These are phyloP conservation scores for Rubia peregrina DNA, from an alignment of 305 asterid species.

Conservation along the genomic window DNA sequence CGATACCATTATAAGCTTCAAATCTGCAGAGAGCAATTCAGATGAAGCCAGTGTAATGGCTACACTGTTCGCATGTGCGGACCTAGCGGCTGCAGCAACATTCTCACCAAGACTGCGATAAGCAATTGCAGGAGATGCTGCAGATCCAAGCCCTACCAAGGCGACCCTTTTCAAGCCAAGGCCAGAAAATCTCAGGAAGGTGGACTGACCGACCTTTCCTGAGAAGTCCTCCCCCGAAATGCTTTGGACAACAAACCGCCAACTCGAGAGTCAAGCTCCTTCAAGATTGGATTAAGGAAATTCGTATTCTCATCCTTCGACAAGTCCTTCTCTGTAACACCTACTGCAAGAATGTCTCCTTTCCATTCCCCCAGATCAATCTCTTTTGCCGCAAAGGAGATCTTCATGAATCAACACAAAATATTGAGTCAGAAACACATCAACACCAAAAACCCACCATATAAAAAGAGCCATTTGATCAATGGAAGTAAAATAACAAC, in stretches of 20 bases:
- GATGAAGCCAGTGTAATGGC: conserved; percentile 80
- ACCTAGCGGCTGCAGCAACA: conserved; percentile 84
- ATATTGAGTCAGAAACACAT: conserved; percentile 14
- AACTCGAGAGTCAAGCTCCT: conserved; percentile 60
- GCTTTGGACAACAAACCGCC: conserved; percentile 76
- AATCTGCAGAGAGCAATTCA: conserved; percentile 48
- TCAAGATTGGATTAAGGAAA: conserved; percentile 63
- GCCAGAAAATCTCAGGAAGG: conserved; percentile 67
- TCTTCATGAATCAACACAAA: conserved; percentile 28
- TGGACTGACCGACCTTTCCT: conserved; percentile 81
- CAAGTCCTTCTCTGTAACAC: conserved; percentile 77
- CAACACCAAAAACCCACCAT: not conserved
- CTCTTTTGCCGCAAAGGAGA: conserved; percentile 78
- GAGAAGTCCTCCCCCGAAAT: conserved; percentile 72
- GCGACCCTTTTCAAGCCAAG: conserved; percentile 73
- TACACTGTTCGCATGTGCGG: conserved; percentile 58
- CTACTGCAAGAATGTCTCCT: conserved; percentile 93
- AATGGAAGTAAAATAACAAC: not conserved
- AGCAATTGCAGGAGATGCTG: conserved; percentile 38
- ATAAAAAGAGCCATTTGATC: not conserved
- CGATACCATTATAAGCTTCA: conserved; percentile 62
- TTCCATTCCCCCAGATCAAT: conserved; percentile 85
- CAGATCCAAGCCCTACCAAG: conserved; percentile 70
- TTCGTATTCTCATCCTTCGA: conserved; percentile 63
- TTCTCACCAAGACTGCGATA: conserved; percentile 84